phyloP scores from a whole-genome alignment of 192 early-diverging fungal species.

The Podila horticola region DNA sequence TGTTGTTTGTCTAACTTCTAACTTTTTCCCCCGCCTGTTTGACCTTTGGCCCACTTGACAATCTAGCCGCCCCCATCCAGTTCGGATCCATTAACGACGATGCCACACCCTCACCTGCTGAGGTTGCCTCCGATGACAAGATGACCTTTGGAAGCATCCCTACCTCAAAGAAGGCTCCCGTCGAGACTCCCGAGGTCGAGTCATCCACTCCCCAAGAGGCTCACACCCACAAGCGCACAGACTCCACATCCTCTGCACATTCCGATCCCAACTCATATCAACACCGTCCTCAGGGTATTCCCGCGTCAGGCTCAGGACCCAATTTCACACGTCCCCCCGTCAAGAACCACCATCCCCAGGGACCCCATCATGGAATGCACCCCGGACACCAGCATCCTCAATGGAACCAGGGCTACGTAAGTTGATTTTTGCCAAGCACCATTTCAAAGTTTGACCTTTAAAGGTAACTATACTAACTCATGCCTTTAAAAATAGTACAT shows the following conservation, averaged over 20 bases:
- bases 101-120: conserved; percentile 21
- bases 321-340: conserved; percentile 25
- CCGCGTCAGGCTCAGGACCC: conserved; percentile 32
- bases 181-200: conserved; percentile 29
- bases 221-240: conserved; percentile 40
- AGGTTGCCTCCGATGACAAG: conserved; percentile 20
- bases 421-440: not conserved
- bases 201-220: not conserved
- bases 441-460: not conserved
- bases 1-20: not conserved
- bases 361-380: conserved; percentile 34
- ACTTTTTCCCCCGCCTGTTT: not conserved
- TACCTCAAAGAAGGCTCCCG: conserved; percentile 31
- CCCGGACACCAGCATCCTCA: conserved; percentile 11
- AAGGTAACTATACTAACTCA: no score
- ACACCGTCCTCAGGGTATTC: conserved; percentile 47
- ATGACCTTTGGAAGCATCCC: conserved; percentile 51
- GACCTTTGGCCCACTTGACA: no score
- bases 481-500: conserved; percentile 23
- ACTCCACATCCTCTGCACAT: conserved; percentile 49
- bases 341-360: conserved; percentile 34
- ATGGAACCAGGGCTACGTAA: conserved; percentile 24
- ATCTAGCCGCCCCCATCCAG: conserved; percentile 36
- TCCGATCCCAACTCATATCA: conserved; percentile 44
- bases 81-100: conserved; percentile 59